Conservation (phyloP, 768 basidiomycete genomes). For the Butyriboletus loyo region DNA sequence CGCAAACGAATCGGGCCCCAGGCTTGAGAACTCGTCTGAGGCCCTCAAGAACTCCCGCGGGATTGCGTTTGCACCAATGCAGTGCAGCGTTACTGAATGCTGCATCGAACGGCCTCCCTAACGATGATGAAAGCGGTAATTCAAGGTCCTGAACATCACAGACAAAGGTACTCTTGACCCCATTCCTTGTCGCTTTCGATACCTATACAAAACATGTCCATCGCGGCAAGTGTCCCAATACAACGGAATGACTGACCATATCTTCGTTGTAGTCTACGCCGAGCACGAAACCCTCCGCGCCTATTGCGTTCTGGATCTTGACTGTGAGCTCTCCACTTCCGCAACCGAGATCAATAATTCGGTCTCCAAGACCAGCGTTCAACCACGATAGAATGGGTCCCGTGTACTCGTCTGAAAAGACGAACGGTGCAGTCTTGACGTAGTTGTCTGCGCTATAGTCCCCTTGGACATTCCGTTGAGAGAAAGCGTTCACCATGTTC, state of each 20-base stretch:
- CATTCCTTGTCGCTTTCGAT: conserved; percentile 45
- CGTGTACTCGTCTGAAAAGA: conserved; percentile 53
- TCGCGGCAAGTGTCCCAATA: background rate
- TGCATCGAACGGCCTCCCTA: conserved; percentile 55
- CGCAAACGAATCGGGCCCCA: conserved; percentile 70
- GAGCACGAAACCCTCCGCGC: conserved; percentile 50
- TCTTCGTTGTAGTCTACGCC: conserved; percentile 69
- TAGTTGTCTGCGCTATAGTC: conserved; percentile 64
- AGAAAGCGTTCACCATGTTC: conserved; percentile 8
- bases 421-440: conserved; percentile 63
- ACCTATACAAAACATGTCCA: conserved; percentile 40
- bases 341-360: conserved; percentile 76
- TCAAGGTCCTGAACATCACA: conserved; percentile 52
- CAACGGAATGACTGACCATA: conserved; percentile 53
- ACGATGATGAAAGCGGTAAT: conserved; percentile 29
- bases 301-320: conserved; percentile 53
- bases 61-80: conserved; percentile 84
- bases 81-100: conserved; percentile 79
- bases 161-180: conserved; percentile 45
- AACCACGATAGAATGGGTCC: conserved; percentile 58
- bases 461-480: background rate
- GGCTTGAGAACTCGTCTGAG: conserved; percentile 60
- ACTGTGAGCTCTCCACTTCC: conserved; percentile 78
- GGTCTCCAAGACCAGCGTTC: conserved; percentile 60
- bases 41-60: conserved; percentile 58